These are phyloP conservation scores for Mycosarcoma maydis DNA, from an alignment of 1,284 basidiomycete species.

Conservation along the genomic window DNA sequence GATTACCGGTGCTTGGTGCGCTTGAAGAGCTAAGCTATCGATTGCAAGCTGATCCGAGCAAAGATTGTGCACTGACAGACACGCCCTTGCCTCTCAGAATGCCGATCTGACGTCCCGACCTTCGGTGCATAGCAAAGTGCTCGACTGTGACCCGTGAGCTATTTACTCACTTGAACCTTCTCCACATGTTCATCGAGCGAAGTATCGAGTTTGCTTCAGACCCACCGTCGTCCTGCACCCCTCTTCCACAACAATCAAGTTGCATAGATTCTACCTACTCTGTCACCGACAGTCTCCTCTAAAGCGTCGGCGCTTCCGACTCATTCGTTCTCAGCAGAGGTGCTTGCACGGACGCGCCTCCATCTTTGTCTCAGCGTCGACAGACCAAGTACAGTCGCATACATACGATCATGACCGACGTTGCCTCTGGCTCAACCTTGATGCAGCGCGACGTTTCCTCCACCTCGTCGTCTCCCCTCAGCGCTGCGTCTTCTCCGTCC, in stretches of 20 bases:
- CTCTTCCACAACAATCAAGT: too few species aligned
- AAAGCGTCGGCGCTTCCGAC: not conserved
- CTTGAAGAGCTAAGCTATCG: too few species aligned
- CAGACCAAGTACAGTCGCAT: not conserved
- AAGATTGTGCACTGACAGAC: not conserved
- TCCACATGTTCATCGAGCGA: too few species aligned
- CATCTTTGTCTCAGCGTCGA: not conserved
- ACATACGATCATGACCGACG: conserved; percentile 2
- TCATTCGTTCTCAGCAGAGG: not conserved
- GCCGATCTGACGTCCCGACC: too few species aligned
- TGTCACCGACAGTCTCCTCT: not conserved
- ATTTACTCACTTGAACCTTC: too few species aligned
- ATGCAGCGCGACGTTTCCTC: conserved; percentile 28
- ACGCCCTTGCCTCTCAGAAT: not conserved
- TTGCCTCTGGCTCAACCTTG: conserved; percentile 2
- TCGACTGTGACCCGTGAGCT: too few species aligned
- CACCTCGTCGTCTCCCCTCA: conserved; percentile 12
- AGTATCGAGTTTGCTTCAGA: too few species aligned
- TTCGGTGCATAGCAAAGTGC: too few species aligned
- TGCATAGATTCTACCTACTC: not conserved
- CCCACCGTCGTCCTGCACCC: not conserved
- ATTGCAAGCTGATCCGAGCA: conserved; percentile 2
- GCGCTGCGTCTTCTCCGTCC: conserved; percentile 30
- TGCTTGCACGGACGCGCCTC: not conserved
- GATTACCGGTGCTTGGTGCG: too few species aligned